These are phyloP conservation scores for Phylloporus scabripes DNA, from an alignment of 768 basidiomycete species.

Conservation along the genomic window DNA sequence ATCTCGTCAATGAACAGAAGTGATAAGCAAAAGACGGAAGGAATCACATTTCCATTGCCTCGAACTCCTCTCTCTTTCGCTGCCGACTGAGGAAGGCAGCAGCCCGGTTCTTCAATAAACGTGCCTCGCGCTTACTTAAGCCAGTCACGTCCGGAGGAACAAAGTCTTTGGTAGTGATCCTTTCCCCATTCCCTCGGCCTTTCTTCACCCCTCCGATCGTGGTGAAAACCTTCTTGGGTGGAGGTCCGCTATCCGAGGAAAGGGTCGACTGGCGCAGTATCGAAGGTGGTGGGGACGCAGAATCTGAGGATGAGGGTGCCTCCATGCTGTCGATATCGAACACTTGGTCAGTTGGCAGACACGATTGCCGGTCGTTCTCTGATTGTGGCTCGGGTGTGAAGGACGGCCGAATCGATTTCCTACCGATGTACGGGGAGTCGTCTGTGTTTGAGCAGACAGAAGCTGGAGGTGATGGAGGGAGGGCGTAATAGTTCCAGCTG, in stretches of 20 bases:
- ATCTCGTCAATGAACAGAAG: constrained; percentile 17
- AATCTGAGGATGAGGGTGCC: constrained; percentile 31
- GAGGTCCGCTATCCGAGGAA: constrained; percentile 28
- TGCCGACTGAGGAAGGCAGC: constrained; percentile 90
- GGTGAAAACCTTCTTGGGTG: constrained; percentile 40
- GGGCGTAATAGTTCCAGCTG: constrained; percentile 44
- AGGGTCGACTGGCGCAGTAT: constrained; percentile 31
- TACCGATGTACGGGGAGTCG: constrained; percentile 42
- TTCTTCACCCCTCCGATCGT: constrained; percentile 42
- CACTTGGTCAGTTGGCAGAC: constrained; percentile 66
- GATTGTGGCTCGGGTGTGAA: constrained; percentile 39
- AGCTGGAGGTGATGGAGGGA: constrained; percentile 45
- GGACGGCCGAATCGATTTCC: constrained; percentile 48
- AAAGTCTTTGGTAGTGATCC: constrained; percentile 71
- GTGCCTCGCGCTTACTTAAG: constrained; percentile 84
- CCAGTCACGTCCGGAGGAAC: constrained; percentile 85
- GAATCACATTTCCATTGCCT: constrained; percentile 84
- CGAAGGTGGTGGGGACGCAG: constrained; percentile 27
- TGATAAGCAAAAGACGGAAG: constrained; percentile 6
- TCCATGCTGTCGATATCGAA: constrained; percentile 48
- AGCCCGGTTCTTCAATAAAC: constrained; percentile 87
- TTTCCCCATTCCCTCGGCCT: constrained; percentile 41
- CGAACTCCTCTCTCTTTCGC: constrained; percentile 89
- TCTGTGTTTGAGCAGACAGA: constrained; percentile 41
- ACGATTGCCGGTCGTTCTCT: constrained; percentile 46